Evolutionary conservation across 345 rosid genomes (phyloP).

Genomic region (Draba incana): DNA sequence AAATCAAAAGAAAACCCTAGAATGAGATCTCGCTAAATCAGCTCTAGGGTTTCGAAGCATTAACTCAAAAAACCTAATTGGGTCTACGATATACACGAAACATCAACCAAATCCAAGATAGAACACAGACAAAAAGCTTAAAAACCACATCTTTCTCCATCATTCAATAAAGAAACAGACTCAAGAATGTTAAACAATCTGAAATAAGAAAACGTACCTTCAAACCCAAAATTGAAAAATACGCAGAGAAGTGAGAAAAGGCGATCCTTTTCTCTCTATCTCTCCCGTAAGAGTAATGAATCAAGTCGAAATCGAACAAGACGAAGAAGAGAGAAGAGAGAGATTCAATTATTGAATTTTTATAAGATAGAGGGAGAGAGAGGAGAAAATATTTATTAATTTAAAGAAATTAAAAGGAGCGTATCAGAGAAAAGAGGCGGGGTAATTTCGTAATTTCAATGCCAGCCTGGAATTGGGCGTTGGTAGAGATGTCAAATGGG

Average conservation of each 20-base stretch:
- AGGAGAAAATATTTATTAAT: slow-evolving; percentile 25
- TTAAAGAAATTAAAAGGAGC: slow-evolving; percentile 29
- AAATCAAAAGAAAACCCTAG: slow-evolving; percentile 33
- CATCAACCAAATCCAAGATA: slow-evolving; percentile 1
- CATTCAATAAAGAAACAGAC: slow-evolving; percentile 20
- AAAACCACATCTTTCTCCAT: slow-evolving; percentile 26
- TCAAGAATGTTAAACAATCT: background rate
- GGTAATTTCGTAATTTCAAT: background rate
- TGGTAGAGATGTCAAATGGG: no score
- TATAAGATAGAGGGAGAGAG: slow-evolving; percentile 29
- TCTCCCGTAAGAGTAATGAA: slow-evolving; percentile 24
- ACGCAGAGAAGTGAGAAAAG: slow-evolving; percentile 27
- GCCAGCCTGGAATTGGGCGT: slow-evolving; percentile 44
- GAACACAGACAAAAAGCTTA: slow-evolving; percentile 17
- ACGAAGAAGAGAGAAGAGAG: background rate
- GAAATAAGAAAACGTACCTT: slow-evolving; percentile 26
- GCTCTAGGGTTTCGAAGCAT: slow-evolving; percentile 7
- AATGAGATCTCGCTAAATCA: slow-evolving; percentile 22
- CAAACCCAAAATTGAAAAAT: background rate
- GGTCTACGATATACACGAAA: background rate
- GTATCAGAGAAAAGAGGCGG: background rate
- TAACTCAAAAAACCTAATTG: slow-evolving; percentile 11
- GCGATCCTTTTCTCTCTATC: slow-evolving; percentile 37
- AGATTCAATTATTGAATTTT: slow-evolving; percentile 36
- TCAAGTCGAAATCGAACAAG: slow-evolving; percentile 28